Percentiles rank a stretch among this genome's conserved stretches.
These are phyloP conservation scores for Yamadazyma epiphylla DNA, from an alignment of 1,139 yeast genomes.

Conservation along the genomic window DNA sequence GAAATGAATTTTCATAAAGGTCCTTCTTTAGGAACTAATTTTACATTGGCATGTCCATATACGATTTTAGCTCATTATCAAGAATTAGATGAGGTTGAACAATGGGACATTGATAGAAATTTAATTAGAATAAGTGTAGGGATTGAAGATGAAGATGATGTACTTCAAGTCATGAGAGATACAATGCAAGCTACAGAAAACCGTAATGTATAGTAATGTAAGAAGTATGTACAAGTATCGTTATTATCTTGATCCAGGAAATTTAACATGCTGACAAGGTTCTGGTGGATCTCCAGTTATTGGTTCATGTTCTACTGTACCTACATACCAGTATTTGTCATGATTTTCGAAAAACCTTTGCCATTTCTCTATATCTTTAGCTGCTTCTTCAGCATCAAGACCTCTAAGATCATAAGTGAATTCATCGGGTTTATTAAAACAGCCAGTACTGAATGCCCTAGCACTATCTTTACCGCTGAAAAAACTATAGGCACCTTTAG, in stretches of 20 bases:
- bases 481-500: slow-evolving; percentile 56
- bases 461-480: slow-evolving; percentile 72
- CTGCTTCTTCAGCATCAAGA: slow-evolving; percentile 34
- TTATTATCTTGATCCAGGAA: slow-evolving; percentile 29
- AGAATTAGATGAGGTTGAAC: slow-evolving; percentile 76
- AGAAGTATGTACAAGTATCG: too few relatives aligned
- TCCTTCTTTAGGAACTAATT: slow-evolving; percentile 91
- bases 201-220: slow-evolving; percentile 1
- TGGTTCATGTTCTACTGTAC: slow-evolving; percentile 44
- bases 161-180: slow-evolving; percentile 51
- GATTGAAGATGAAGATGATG: slow-evolving; percentile 54
- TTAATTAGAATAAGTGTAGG: slow-evolving; percentile 87
- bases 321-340: slow-evolving; percentile 61
- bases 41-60: slow-evolving; percentile 90
- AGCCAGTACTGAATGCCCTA: slow-evolving; percentile 75
- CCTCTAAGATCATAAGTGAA: slow-evolving; percentile 71
- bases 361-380: slow-evolving; percentile 42
- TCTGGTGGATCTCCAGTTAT: slow-evolving; percentile 33
- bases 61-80: slow-evolving; percentile 83
- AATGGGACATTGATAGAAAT: slow-evolving; percentile 82
- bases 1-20: slow-evolving; percentile 78
- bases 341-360: slow-evolving; percentile 45
- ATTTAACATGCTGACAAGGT: slow-evolving; percentile 34
- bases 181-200: slow-evolving; percentile 56
- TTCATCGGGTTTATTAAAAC: slow-evolving; percentile 55